Base-by-base conservation (phyloP, 352 stramenopile species). In the Phytophthora hibernalis region DNA sequence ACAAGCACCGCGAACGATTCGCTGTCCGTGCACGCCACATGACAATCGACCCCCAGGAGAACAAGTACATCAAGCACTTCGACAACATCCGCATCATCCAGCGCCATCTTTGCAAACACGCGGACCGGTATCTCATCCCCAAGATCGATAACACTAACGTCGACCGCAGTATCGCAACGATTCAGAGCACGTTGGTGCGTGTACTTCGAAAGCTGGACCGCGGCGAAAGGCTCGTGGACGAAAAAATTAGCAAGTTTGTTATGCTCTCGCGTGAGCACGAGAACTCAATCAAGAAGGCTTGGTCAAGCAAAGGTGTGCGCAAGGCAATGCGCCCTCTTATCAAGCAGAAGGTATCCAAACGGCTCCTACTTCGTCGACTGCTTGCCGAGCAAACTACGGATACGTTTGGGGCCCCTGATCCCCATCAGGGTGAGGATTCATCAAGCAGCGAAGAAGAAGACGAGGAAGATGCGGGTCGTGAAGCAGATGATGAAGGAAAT, bases 21-120 rank as follows among this genome's bases (percentile, higher is more conserved):
- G 88, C 86, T 21, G 86, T 96, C 18, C 86, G 88, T 13, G 85
- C 88, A 28, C 79, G 87, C 1, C 86, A 96, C 77, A 96, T 96
- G 88, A 96, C 88, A 42, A 91, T 96, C 51, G 85, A 95, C 54
- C 88, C 88, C 12, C 85, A 95, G 64, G 84, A 90, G 54, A 96
- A 96, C 76, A 96, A 96, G 72, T 96, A 96, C 70, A 96, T 96
- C 63, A 92, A 95, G 60, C 90, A 94, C 71, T 96, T 96, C 64
- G 88, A 95, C 69, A 96, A 96, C 61, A 96, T 96, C 61, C 86
- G 87, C 67, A 90, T 93, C 64, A 96, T 96, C 63, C 88, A 96
- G 76, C 82, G 83, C 33, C 83, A 95, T 63, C 67, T 94, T 21
- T 92, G 85, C 67, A 96, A 96, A 67, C 76, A 94, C 55, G 88